phyloP scores from a whole-genome alignment of 2,329 filamentous ascomycete species.

The Aschersonia sp. region DNA sequence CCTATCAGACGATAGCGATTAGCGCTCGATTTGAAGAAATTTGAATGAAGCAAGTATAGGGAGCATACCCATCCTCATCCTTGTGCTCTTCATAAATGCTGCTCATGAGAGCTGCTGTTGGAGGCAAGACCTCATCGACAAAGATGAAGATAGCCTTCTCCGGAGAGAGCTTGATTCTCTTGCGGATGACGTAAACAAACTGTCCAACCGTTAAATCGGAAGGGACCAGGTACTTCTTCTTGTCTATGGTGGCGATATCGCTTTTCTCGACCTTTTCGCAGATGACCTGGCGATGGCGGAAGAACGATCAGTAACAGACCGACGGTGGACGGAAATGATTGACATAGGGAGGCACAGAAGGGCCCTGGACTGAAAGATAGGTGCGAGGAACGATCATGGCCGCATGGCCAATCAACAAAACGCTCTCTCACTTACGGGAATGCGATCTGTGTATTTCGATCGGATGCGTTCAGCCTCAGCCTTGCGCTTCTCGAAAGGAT shows the following conservation, averaged over 20 bases:
- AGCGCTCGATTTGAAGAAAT: not conserved
- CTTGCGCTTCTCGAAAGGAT: slow-evolving; percentile 99
- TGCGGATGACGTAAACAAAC: slow-evolving; percentile 99
- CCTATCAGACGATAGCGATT: slow-evolving; percentile 26
- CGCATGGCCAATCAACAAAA: not conserved
- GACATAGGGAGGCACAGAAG: not conserved
- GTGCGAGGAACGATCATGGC: not conserved
- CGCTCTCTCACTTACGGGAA: slow-evolving; percentile 58
- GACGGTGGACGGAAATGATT: not conserved
- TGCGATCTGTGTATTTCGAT: slow-evolving; percentile 96
- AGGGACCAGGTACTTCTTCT: slow-evolving; percentile 99
- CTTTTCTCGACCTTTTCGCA: slow-evolving; percentile 99
- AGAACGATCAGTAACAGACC: not conserved
- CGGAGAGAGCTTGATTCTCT: slow-evolving; percentile 97
- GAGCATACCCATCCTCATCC: slow-evolving; percentile 52
- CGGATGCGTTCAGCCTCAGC: slow-evolving; percentile 98
- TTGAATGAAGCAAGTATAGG: not conserved
- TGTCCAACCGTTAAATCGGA: slow-evolving; percentile 96
- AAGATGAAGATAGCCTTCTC: slow-evolving; percentile 99
- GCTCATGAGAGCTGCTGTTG: slow-evolving; percentile 95
- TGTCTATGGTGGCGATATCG: slow-evolving; percentile 98
- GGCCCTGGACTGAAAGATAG: not conserved
- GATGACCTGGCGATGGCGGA: slow-evolving; percentile 56
- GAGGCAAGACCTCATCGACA: slow-evolving; percentile 93
- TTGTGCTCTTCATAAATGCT: slow-evolving; percentile 99